A percentile compares a stretch with the other conserved stretches of the same genome.
These are phyloP conservation scores for Mycogone perniciosa DNA, from an alignment of 2,329 filamentous ascomycete genomes.

Conservation along the genomic window DNA sequence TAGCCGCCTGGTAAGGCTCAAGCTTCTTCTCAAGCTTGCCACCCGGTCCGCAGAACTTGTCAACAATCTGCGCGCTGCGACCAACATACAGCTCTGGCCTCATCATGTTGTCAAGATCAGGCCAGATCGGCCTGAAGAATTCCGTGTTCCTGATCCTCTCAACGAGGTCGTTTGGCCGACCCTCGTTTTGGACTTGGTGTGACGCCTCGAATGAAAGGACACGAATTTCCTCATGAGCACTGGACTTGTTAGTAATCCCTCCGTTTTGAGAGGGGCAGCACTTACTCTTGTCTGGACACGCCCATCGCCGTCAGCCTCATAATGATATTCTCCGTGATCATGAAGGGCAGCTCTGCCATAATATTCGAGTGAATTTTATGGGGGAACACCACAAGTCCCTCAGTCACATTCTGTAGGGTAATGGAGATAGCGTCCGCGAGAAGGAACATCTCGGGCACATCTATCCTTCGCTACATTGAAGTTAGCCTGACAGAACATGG, in stretches of 20 bases:
- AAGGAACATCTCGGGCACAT: conserved; percentile 61
- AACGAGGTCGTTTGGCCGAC: conserved; percentile 73
- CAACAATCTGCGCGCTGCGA: conserved; percentile 39
- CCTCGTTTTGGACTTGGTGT: conserved; percentile 50
- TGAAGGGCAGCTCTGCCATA: conserved; percentile 61
- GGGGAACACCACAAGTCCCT: conserved; percentile 73
- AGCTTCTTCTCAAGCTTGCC: conserved; percentile 35
- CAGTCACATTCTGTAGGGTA: conserved; percentile 59
- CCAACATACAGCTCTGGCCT: conserved; percentile 50
- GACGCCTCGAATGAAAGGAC: conserved; percentile 74
- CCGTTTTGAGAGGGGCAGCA: conserved; percentile 1
- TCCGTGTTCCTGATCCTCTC: conserved; percentile 63
- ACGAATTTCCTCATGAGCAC: conserved; percentile 77
- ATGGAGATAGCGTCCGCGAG: conserved; percentile 62
- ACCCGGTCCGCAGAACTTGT: conserved; percentile 36
- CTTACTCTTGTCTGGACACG: conserved; percentile 60
- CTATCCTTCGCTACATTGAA: conserved; percentile 40
- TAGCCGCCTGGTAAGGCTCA: conserved; percentile 30
- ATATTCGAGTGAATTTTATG: neutral
- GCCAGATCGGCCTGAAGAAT: conserved; percentile 70
- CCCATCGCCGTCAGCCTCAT: conserved; percentile 71
- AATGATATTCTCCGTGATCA: conserved; percentile 63
- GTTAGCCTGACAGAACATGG: neutral
- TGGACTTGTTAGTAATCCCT: conserved; percentile 10
- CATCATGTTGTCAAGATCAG: conserved; percentile 61